Evolutionary conservation across 2,329 filamentous ascomycete species (phyloP), one percentile per base, ranked within the genome.

Genomic region (Plenodomus biglobosus): DNA sequence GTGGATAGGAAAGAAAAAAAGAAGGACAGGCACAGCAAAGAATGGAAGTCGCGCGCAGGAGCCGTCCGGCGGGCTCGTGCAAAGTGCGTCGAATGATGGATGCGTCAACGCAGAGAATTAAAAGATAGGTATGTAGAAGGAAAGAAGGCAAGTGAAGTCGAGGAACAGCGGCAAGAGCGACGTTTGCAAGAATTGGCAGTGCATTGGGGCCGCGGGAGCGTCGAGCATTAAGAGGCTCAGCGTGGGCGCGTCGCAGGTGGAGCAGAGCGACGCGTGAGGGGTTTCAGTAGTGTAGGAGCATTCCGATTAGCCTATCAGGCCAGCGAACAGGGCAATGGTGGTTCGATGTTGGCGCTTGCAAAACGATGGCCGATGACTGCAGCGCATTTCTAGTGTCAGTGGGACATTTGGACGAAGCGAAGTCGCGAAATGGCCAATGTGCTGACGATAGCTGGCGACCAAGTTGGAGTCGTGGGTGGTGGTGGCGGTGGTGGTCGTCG

Each of bases 21-120:
- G 16, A 21, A 40, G 52, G 17, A 17, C 38, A 44, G 13, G 35
- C 39, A 30, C 42, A 49, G 40, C 43, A 68, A 68, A 57, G 63
- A 69, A 66, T 53, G 62, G 36, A 64, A 64, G 59, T 64, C 59
- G 65, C 65, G 52, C 52, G 58, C 61, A 62, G 58, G 66, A 71
- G 69, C 64, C 68, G 68, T 64, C 69, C 68, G 61, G 68, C 68
- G 67, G 62, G 62, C 68, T 70, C 68, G 64, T 54, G 56, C 61
- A 48, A 53, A 63, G 47, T 61, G 53, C 62, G 58, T 64, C 62
- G 56, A 62, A 59, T 56, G 59, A 58, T 51, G 56, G 59, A 58
- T 51, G 56, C 44, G 46, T 46, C 42, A 55, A 53, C 13, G 55
- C 37, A 46, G 58, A 63, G 55, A 48, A 68, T 59, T 63, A 65